Conservation (phyloP, 2,329 filamentous ascomycete genomes). For the Nannizzia gypsea region DNA sequence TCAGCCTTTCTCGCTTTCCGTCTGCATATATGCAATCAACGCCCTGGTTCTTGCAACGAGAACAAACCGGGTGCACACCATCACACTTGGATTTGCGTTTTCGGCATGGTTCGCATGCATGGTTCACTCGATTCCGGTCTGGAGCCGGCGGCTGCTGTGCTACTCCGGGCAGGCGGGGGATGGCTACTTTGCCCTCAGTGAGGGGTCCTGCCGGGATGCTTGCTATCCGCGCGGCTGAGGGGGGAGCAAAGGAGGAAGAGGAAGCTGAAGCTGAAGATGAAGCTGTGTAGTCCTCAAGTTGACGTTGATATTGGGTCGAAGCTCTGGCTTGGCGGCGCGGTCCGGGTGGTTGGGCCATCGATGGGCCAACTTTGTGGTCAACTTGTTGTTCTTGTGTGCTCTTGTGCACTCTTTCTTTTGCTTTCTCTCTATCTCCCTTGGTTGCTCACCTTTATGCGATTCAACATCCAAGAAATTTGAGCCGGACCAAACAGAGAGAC, state of each 20-base stretch:
- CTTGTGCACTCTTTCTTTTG: background rate
- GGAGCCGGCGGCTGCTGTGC: background rate
- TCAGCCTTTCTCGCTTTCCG: constrained; percentile 28
- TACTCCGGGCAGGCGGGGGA: constrained; percentile 13
- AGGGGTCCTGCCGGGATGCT: constrained; percentile 2
- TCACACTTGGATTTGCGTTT: constrained; percentile 29
- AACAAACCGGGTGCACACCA: constrained; percentile 24
- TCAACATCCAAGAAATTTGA: background rate
- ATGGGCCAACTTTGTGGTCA: background rate
- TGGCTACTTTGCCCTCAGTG: constrained; percentile 14
- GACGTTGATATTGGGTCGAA: constrained; percentile 8
- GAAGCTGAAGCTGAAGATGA: constrained; percentile 1
- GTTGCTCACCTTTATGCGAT: background rate
- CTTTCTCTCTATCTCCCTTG: too few species aligned
- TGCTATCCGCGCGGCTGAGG: constrained; percentile 6
- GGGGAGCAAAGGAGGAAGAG: background rate
- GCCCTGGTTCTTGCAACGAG: constrained; percentile 22
- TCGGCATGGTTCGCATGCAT: constrained; percentile 27
- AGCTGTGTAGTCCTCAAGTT: background rate
- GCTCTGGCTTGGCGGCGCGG: constrained; percentile 11
- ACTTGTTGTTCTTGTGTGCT: background rate
- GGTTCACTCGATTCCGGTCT: constrained; percentile 16
- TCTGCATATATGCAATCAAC: constrained; percentile 24
- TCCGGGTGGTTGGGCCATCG: constrained; percentile 6
- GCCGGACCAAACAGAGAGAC: background rate